Evolutionary conservation across 202 grass and related monocot species (phyloP), one percentile per base, ranked within the genome.

Genomic region (Cymbopogon flexuosus): DNA sequence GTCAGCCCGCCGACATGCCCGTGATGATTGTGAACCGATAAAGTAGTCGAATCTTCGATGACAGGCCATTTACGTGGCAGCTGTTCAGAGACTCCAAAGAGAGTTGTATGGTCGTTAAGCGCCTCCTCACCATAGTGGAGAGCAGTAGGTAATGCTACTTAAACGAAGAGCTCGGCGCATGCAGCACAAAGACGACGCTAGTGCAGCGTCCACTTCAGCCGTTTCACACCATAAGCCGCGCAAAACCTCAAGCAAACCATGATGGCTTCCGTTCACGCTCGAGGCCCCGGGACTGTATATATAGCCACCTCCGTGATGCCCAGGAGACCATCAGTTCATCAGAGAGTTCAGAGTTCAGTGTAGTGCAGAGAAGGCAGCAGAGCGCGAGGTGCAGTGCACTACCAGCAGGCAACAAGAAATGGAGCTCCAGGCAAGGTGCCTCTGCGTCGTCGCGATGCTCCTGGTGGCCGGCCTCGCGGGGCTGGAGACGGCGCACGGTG

Each of bases 91-190:
- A 65, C 27, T 39, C 9, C 42, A 64, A 22, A 31, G 42, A 66
- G 13, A 58, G 29, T 0, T 45, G 13, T 69, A 72, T 78, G 79
- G 72, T 59, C 35, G 45, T 65, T 82, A 82, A 64, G 62, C 64
- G 41, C 54, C 33, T 21, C 31, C 65, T 84, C 64, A 23, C 35
- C 65, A 56, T 88, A 82, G 83, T 89, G 88, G 83, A 89, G 35
- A 0, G 74, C 79, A 79, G 79, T 89, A 86, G 88, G 88, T 89
- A 60, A 74, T 51, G 51, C 47, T 86, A 6, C 56, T 12, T 19
- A 60, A 82, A 79, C 62, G 33, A 29, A 66, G 78, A n/a, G 78
- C 68, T 57, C 69, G 59, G 62, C 67, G 79, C 74, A 64, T 45
- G 83, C 41, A 49, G 51, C 13, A 2, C 29, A 79, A 86, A 89